These are phyloP conservation scores for Trametes pubescens DNA, from an alignment of 1,284 basidiomycete genomes.

Conservation along the genomic window DNA sequence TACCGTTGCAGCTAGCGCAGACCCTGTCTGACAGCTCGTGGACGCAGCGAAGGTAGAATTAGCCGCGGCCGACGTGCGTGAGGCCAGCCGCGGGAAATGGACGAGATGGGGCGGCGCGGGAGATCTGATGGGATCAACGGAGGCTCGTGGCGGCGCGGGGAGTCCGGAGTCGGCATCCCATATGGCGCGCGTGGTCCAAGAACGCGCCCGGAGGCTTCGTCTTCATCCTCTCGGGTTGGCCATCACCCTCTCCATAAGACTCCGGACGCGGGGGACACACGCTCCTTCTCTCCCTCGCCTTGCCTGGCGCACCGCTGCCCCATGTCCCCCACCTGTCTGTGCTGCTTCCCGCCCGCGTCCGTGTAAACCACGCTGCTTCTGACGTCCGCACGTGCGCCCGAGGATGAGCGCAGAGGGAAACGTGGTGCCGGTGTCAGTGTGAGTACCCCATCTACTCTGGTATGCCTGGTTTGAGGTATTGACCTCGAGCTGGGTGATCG, in stretches of 20 bases:
- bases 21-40: not conserved
- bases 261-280: not conserved
- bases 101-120: constrained; percentile 2
- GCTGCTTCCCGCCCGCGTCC: constrained; percentile 1
- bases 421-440: constrained; percentile 31
- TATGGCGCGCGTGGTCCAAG: constrained; percentile 7
- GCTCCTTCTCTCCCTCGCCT: constrained; percentile 11
- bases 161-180: not conserved
- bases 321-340: constrained; percentile 19
- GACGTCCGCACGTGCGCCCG: constrained; percentile 17
- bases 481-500: not conserved
- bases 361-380: constrained; percentile 8
- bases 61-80: constrained; percentile 1
- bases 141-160: not conserved
- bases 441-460: constrained; percentile 9
- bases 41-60: not conserved
- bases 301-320: constrained; percentile 12
- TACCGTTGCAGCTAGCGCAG: not conserved
- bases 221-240: not conserved
- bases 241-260: constrained; percentile 17
- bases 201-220: constrained; percentile 8
- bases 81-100: not conserved
- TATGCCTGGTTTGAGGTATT: not conserved
- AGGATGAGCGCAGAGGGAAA: constrained; percentile 26
- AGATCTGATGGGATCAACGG: constrained; percentile 22